These are phyloP conservation scores for Hibiscus trionum DNA, from an alignment of 345 rosid species.

Conservation along the genomic window DNA sequence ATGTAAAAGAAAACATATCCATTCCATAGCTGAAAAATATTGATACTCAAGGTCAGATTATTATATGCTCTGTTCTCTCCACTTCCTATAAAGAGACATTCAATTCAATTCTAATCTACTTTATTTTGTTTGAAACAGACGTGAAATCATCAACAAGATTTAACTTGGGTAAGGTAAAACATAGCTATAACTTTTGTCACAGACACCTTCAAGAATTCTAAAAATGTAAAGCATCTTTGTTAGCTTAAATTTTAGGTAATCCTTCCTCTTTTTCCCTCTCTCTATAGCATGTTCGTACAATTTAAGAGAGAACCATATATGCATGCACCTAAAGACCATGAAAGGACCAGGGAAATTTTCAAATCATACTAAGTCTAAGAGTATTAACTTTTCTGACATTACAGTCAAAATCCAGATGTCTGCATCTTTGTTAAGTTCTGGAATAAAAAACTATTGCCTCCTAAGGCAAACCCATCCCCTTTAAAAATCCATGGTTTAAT, in stretches of 20 bases:
- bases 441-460: neutral
- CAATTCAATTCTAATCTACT: constrained; percentile 4
- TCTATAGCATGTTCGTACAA: neutral
- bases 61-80: neutral
- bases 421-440: neutral
- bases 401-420: neutral
- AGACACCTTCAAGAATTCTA: no score
- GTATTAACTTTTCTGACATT: neutral
- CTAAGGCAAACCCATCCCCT: neutral
- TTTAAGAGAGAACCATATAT: neutral
- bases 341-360: neutral
- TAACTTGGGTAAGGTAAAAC: neutral
- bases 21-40: neutral
- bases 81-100: neutral
- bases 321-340: neutral
- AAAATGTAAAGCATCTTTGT: neutral
- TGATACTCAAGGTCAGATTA: neutral
- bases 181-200: neutral
- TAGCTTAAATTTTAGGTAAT: neutral
- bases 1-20: neutral
- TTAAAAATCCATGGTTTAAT: neutral
- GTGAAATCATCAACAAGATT: neutral
- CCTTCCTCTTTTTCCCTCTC: neutral
- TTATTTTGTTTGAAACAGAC: neutral
- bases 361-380: neutral